phyloP scores from a whole-genome alignment of 2,329 filamentous ascomycete genomes.

The Cladosporium austrohemisphaericum region DNA sequence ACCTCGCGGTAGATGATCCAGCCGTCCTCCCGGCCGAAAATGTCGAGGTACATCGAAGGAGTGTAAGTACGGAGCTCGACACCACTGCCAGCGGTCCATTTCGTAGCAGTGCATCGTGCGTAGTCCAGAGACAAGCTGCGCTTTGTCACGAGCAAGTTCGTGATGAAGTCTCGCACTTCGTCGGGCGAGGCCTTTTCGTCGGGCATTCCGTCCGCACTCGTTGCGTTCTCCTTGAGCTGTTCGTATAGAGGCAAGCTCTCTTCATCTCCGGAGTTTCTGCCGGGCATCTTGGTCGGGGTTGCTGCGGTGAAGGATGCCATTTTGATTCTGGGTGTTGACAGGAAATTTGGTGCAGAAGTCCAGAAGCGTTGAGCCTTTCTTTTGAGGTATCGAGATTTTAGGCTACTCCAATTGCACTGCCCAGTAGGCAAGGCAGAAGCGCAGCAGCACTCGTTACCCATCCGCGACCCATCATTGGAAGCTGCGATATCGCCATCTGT shows the following conservation, averaged over 20 bases:
- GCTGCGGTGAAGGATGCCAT: too few species aligned
- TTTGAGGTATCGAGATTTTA: too few species aligned
- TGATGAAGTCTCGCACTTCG: background rate
- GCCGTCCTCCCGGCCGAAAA: conserved; percentile 18
- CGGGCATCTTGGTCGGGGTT: too few species aligned
- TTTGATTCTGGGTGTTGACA: too few species aligned
- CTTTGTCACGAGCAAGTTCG: background rate
- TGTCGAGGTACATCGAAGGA: conserved; percentile 14
- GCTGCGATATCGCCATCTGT: too few species aligned
- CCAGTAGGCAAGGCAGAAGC: too few species aligned
- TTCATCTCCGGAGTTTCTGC: too few species aligned
- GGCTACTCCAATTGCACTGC: too few species aligned
- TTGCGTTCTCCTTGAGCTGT: background rate
- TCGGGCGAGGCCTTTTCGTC: background rate
- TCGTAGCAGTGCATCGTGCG: background rate
- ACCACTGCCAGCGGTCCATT: background rate
- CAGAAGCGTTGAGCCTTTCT: too few species aligned
- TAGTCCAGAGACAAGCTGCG: background rate
- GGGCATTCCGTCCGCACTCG: background rate
- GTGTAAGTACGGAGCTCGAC: conserved; percentile 15
- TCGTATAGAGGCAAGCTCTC: background rate
- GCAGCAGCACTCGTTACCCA: too few species aligned
- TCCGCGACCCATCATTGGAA: too few species aligned
- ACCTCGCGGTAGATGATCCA: conserved; percentile 20
- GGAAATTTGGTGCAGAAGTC: too few species aligned